Conservation (phyloP, 768 basidiomycete genomes). For the Suillus variegatus region DNA sequence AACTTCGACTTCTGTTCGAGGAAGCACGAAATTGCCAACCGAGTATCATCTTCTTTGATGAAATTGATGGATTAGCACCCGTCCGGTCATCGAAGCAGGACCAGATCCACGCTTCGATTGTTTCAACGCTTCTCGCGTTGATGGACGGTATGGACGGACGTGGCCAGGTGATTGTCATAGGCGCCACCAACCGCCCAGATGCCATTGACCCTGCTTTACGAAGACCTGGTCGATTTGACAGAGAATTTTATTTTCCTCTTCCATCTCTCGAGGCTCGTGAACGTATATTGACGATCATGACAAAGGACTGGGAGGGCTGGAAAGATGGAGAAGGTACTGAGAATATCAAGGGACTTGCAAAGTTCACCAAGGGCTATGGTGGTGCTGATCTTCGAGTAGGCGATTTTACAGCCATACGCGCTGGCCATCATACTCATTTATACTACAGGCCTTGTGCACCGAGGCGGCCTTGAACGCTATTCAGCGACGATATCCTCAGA, state of each 20-base stretch:
- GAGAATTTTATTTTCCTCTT: conserved; percentile 97
- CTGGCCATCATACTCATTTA: conserved; percentile 8
- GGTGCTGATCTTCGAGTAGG: conserved; percentile 94
- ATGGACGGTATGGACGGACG: conserved; percentile 99
- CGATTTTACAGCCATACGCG: conserved; percentile 12
- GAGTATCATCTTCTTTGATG: conserved; percentile 98
- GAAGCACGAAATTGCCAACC: conserved; percentile 93
- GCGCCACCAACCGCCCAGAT: conserved; percentile 96
- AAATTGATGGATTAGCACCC: conserved; percentile 97
- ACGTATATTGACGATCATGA: conserved; percentile 90
- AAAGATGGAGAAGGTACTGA: conserved; percentile 50
- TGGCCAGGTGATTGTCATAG: conserved; percentile 96
- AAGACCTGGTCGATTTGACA: conserved; percentile 92
- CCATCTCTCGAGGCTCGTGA: conserved; percentile 83
- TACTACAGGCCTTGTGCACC: conserved; percentile 81
- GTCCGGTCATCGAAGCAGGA: conserved; percentile 99
- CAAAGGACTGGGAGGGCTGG: conserved; percentile 87
- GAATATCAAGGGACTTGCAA: conserved; percentile 69
- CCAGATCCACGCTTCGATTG: conserved; percentile 97
- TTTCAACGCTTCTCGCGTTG: conserved; percentile 90
- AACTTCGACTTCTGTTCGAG: conserved; percentile 92
- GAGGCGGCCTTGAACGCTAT: conserved; percentile 97
- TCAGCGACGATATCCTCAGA: conserved; percentile 94
- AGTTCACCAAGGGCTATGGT: conserved; percentile 94
- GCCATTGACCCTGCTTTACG: conserved; percentile 96